Evolutionary conservation across 306 rosid species (phyloP).

Genomic region (Cucurbita pepo): DNA sequence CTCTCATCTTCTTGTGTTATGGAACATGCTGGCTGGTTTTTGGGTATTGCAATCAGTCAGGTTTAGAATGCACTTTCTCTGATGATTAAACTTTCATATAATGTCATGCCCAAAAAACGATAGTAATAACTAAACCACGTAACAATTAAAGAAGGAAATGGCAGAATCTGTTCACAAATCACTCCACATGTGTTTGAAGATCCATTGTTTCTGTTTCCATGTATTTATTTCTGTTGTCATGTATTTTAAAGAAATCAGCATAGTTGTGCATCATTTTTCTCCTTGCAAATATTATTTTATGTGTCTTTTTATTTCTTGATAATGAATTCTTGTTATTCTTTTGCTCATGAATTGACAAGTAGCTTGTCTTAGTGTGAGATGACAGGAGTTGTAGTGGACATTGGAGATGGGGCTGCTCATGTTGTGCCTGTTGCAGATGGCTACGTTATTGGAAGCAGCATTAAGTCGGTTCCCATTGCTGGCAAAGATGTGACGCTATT

Average conservation of each 20-base stretch:
- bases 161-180: not conserved
- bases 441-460: conserved; percentile 96
- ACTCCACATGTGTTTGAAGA: not conserved
- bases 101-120: no score
- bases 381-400: conserved; percentile 98
- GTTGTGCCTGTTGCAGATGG: conserved; percentile 99
- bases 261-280: not conserved
- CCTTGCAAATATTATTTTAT: not conserved
- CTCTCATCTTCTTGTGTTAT: no score
- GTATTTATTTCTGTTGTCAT: not conserved
- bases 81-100: no score
- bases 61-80: no score
- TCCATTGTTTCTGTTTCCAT: not conserved
- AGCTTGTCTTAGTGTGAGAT: conserved; percentile 81
- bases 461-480: conserved; percentile 77
- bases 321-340: not conserved
- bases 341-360: conserved; percentile 28
- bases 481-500: conserved; percentile 93
- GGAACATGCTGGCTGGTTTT: no score
- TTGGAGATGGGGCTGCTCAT: conserved; percentile 93
- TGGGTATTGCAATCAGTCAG: no score
- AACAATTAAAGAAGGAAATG: not conserved
- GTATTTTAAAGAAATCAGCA: not conserved
- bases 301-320: not conserved
- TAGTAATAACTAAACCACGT: not conserved